Evolutionary conservation across 441 rosid genomes (phyloP), one percentile per base, ranked within the genome.

Genomic region (Daphne laureola): DNA sequence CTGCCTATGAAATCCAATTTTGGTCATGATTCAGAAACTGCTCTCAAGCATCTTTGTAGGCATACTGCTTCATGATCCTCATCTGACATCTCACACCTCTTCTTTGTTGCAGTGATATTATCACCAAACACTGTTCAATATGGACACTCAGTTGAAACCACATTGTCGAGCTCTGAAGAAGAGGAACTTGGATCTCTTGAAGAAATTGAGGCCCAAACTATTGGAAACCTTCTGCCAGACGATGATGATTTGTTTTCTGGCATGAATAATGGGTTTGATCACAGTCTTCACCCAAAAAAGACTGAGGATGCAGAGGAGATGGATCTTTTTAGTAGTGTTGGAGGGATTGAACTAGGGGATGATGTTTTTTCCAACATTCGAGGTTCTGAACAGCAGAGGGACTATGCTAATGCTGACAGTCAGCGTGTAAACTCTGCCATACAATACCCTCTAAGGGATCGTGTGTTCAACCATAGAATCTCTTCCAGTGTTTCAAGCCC

Each of bases 221-320:
- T 84, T 15, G 89, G 84, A 43, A 78, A 84, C 67, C 89, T 84
- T 63, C 92, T 84, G 17, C 92, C 92, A 2, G 58, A 56, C 55
- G 86, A 84, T 8, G 92, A 82, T 26, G 92, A 82, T 53, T 67
- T 84, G 66, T 78, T 84, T 67, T 74, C 78, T 45, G 89, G 86
- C 51, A 71, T 84, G 67, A 78, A 59, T 13, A 78, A 78, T 67
- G 76, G 78, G 65, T 41, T 71, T 41, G 71, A 74, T 31, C 51
- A 41, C 26, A 27, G 42, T 18, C 55, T 51, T 49, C 74, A 60
- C 31, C 66, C 72, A 16, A 75, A 53, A 53, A 61, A 67, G 38
- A 59, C 64, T 47, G 76, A 73, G 65, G 82, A 76, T 63, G 47
- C 64, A 59, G 92, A 83, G 70, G 90, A 79, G 54, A 62, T 79